Evolutionary conservation across 176 grass and related monocot species (phyloP), one percentile per base, ranked within the genome.

Genomic region (Alopecurus myosuroides): DNA sequence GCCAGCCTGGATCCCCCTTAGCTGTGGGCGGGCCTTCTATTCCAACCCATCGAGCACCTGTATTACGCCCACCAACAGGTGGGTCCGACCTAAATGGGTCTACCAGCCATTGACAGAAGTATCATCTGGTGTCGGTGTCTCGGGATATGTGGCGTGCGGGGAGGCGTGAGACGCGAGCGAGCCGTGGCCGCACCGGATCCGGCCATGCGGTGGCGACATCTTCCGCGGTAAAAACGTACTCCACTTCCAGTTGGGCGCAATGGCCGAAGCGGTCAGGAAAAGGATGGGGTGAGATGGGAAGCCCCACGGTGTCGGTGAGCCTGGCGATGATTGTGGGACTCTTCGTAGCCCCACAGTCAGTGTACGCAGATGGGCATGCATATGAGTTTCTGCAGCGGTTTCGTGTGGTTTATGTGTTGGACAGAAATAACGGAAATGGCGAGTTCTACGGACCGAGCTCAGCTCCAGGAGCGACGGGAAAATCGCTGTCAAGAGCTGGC

Each of bases 1-100:
- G 82, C 77, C 87, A 89, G 88, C 20, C 82, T 85, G 87, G 77
- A 89, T 81, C 80, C 81, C 66, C 41, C 6, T 65, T 23, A 55
- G 81, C 81, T 84, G 86, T 64, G 52, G 25, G 8, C 23, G n/a
- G n/a, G 22, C 72, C 40, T 70, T 1, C 33, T 31, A 42, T 64
- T 34, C 35, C 50, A 17, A 30, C 44, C 13, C 20, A n/a, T 20
- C 58, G 33, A 55, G 4, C 49, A 3, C 0, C 11, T 7, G 0
- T 28, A 0, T 9, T 0, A 4, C 3, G 0, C 20, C 9, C 68
- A 45, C 76, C 4, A 28, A 53, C 77, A 46, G 11, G n/a, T 68
- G 69, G 87, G 87, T 0, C 70, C 69, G 1, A 0, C 0, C 23
- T 22, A 6, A 0, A 0, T 4, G 0, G 14, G 14, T 26, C 70